Evolutionary conservation across 1,284 basidiomycete species (phyloP).

Genomic region (Amylostereum chailletii): DNA sequence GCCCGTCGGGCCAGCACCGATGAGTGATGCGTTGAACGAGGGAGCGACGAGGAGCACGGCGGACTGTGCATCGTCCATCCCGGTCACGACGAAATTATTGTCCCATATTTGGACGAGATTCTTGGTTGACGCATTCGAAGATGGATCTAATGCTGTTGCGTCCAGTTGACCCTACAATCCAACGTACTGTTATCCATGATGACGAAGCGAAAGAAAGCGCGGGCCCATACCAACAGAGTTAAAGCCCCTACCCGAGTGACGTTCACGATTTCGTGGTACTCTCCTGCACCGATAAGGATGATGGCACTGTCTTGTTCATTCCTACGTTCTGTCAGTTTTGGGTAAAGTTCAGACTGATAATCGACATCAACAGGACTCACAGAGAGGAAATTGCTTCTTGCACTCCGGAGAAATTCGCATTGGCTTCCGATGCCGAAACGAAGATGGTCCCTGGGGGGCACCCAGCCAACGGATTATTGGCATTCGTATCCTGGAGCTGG

Average conservation of each 20-base stretch:
- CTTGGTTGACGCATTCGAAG: slow-evolving; percentile 27
- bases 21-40: slow-evolving; percentile 37
- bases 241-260: slow-evolving; percentile 45
- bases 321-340: slow-evolving; percentile 19
- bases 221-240: slow-evolving; percentile 37
- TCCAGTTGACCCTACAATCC: slow-evolving; percentile 42
- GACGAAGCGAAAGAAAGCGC: neutral
- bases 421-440: slow-evolving; percentile 39
- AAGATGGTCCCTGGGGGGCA: slow-evolving; percentile 49
- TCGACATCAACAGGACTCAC: slow-evolving; percentile 23
- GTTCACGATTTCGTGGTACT: slow-evolving; percentile 54
- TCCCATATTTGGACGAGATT: slow-evolving; percentile 52
- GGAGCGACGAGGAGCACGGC: slow-evolving; percentile 47
- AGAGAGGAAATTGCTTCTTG: slow-evolving; percentile 47
- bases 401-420: slow-evolving; percentile 37
- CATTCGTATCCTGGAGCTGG: slow-evolving; percentile 37
- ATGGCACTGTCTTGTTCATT: slow-evolving; percentile 27
- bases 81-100: slow-evolving; percentile 31
- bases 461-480: slow-evolving; percentile 35
- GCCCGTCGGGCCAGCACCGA: slow-evolving; percentile 47
- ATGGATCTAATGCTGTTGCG: slow-evolving; percentile 20
- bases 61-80: slow-evolving; percentile 43
- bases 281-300: slow-evolving; percentile 54
- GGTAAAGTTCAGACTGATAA: neutral
- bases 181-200: neutral